Evolutionary conservation across 2,329 filamentous ascomycete genomes (phyloP), one percentile per base, ranked within the genome.

Genomic region (Boeremia exigua): DNA sequence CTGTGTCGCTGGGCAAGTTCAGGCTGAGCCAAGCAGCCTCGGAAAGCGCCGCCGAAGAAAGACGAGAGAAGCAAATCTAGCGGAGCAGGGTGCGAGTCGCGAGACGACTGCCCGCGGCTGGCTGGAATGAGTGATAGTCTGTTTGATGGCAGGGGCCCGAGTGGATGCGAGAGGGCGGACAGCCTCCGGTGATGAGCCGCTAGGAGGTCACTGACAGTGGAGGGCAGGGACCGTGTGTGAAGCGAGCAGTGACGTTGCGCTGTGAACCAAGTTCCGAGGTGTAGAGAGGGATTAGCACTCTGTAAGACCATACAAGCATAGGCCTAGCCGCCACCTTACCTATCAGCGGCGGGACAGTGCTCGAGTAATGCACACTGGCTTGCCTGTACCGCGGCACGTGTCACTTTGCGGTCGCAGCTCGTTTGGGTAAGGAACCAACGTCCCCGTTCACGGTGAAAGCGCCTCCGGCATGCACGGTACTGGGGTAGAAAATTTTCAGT

Each of bases 221-320:
- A 54, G 55, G 25, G 52, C 57, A 58, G 47, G 58, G 53, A 42
- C 44, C 28, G 56, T 29, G 48, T 48, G 56, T 56, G 61, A 51
- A 56, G 56, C 56, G 47, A 50, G 49, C 58, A 52, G 66, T 64
- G 64, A 70, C 63, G 68, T 69, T 70, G 65, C 65, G 63, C 59
- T 54, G 38, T 61, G 59, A 69, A 69, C 59, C 54, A 59, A 60
- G 58, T 63, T 56, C 64, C 58, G 66, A 66, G 50, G 6, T 59
- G 58, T 51, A 59, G 51, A 51, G 50, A 48, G 54, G 28, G 54
- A 50, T 60, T 61, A 61, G 63, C 53, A 60, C 46, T 61, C 61
- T 56, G 63, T 66, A 59, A 63, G 65, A 67, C 60, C 54, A 65
- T 64, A 33, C 40, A 43, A 43, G 47, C 53, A 32, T 40, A 43